Evolutionary conservation across 1,139 yeast species (phyloP), one percentile per base, ranked within the genome.

Genomic region (Candida sp.): DNA sequence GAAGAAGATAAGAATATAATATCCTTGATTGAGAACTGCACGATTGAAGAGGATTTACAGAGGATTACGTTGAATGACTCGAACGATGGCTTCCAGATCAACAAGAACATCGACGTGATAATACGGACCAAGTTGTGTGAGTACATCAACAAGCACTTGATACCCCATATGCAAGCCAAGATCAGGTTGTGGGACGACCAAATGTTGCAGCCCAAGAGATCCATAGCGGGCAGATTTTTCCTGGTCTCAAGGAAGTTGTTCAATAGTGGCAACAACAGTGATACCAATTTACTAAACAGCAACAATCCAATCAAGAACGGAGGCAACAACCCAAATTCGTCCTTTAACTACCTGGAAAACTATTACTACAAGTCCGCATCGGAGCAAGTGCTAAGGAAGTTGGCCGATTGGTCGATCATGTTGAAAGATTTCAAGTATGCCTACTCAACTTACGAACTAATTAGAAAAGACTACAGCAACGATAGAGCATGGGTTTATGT

Each of bases 401-500:
- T 94, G 41, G 98, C 96, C 0, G 99, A 94, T 67, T 91, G 96
- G 91, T 85, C 94, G 6, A 83, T 94, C 60, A 90, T 94, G 83
- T 72, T 93, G 26, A 83, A 93, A 44, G 98, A 94, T 69, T 94
- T 89, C 74, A 87, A 87, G 64, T 86, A 85, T 56, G 96, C 98
- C 7, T 88, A 89, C 63, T 78, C 90, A 2, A 87, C 93, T 0
- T 94, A 94, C 65, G 98, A 94, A 54, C 67, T 90, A 52, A 77
- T 92, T 38, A 87, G 87, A 56, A 88, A 89, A 59, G 98, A 93
- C 65, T 88, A 86, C 59, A 77, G 84, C 35, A 82, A 81, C 55
- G 96, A 89, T 60, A 88, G 87, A 67, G 92, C 96, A 1, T 90
- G 96, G 93, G 73, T 79, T 4, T 88, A 90, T 61, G 80, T 89